These are phyloP conservation scores for Papiliotrema fonsecae DNA, from an alignment of 1,284 basidiomycete species.

Conservation along the genomic window DNA sequence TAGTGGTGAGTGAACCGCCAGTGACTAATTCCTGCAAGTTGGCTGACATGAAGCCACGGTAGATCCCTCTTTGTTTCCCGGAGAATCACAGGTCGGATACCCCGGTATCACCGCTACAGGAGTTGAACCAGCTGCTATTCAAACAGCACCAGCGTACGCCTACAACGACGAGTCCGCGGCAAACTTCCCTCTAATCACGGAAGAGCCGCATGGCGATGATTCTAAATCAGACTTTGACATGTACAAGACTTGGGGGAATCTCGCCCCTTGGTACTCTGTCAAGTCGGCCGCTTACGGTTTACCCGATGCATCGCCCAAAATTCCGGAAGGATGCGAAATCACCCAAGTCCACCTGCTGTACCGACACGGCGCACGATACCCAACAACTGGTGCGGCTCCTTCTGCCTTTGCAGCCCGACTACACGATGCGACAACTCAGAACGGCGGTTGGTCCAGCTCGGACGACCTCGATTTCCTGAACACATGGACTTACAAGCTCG, in stretches of 20 bases:
- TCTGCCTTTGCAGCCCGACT: constrained; percentile 33
- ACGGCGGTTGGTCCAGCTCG: constrained; percentile 19
- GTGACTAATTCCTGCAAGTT: not conserved
- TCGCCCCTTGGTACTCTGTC: constrained; percentile 79
- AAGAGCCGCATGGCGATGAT: constrained; percentile 19
- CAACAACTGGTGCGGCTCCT: constrained; percentile 33
- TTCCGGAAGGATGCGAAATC: constrained; percentile 62
- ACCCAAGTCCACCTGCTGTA: constrained; percentile 72
- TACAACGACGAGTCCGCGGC: constrained; percentile 47
- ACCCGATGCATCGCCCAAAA: constrained; percentile 60
- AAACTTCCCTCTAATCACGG: constrained; percentile 46
- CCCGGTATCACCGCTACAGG: constrained; percentile 54
- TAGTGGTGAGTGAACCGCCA: constrained; percentile 21
- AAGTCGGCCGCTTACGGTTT: constrained; percentile 64
- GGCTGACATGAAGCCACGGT: constrained; percentile 15
- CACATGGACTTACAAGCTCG: constrained; percentile 49
- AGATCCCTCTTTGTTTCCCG: constrained; percentile 47
- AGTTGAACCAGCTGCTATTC: constrained; percentile 52
- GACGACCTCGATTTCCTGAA: constrained; percentile 50
- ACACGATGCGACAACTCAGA: constrained; percentile 27
- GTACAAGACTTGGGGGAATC: constrained; percentile 73
- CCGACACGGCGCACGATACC: constrained; percentile 49
- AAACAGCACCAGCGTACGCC: constrained; percentile 51
- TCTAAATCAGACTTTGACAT: constrained; percentile 55
- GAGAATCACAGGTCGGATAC: constrained; percentile 52